Conservation (phyloP, 2,329 filamentous ascomycete species). For the Botrytis aclada region DNA sequence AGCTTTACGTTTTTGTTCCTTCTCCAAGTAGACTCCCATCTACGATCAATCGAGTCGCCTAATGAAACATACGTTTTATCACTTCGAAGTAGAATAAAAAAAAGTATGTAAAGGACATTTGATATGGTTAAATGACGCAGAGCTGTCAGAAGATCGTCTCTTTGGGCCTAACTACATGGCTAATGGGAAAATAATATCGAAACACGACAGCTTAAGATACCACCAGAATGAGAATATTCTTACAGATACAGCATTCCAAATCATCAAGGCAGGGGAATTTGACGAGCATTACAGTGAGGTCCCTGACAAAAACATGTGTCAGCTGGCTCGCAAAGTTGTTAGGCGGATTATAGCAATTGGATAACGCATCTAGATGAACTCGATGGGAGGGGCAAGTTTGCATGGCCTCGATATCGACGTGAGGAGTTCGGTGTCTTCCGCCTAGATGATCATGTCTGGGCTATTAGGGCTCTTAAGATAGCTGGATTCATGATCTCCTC, state of each 20-base stretch:
- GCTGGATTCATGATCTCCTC: background rate
- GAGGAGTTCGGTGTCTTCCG: background rate
- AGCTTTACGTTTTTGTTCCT: background rate
- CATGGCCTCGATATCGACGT: background rate
- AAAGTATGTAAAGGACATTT: background rate
- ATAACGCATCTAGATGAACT: background rate
- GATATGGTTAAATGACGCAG: background rate
- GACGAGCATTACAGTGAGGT: background rate
- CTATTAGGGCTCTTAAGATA: background rate
- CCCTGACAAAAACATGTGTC: background rate
- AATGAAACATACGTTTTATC: background rate
- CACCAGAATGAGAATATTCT: too few relatives aligned
- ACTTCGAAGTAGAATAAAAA: background rate
- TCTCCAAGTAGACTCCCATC: background rate
- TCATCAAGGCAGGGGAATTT: background rate
- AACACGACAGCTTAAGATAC: too few relatives aligned
- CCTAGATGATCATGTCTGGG: background rate
- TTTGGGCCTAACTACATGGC: background rate
- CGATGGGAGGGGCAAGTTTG: background rate
- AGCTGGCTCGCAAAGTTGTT: background rate
- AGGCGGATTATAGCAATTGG: fast-evolving
- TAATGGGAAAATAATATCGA: background rate
- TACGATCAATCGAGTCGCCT: background rate
- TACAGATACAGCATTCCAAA: background rate
- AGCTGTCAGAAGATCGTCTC: fast-evolving